A percentile compares a stretch with the other conserved stretches of the same genome.
Evolutionary conservation across 1,284 basidiomycete genomes (phyloP).

Genomic region (Boletus putidus): DNA sequence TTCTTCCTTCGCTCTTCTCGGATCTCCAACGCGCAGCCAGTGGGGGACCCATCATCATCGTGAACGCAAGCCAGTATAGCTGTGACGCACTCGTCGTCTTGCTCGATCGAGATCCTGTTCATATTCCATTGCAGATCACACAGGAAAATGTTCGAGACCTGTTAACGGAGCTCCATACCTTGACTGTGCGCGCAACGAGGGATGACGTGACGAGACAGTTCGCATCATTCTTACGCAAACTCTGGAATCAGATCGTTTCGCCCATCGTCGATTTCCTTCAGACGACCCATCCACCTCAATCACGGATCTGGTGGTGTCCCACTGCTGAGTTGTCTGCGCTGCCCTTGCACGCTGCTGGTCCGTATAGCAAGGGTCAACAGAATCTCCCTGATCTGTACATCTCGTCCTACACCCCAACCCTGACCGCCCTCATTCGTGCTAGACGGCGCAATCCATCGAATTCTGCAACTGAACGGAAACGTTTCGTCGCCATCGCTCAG

Average conservation of each 20-base stretch:
- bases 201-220: neutral
- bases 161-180: neutral
- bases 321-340: too few relatives aligned
- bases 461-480: too few relatives aligned
- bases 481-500: neutral
- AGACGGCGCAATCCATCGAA: too few relatives aligned
- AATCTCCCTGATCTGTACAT: too few relatives aligned
- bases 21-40: neutral
- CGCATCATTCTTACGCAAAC: slow-evolving; percentile 14
- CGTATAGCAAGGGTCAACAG: too few relatives aligned
- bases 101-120: neutral
- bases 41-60: neutral
- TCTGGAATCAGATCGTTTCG: slow-evolving; percentile 32
- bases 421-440: too few relatives aligned
- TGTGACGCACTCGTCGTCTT: neutral
- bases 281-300: slow-evolving; percentile 7
- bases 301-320: slow-evolving; percentile 42
- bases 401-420: too few relatives aligned
- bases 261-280: slow-evolving; percentile 25
- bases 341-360: too few relatives aligned
- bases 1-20: too few relatives aligned
- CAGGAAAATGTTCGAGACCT: neutral
- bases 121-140: neutral
- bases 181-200: neutral
- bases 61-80: neutral